Evolutionary conservation across 129 eudicot species (phyloP).

Genomic region (Cynara cardunculus): DNA sequence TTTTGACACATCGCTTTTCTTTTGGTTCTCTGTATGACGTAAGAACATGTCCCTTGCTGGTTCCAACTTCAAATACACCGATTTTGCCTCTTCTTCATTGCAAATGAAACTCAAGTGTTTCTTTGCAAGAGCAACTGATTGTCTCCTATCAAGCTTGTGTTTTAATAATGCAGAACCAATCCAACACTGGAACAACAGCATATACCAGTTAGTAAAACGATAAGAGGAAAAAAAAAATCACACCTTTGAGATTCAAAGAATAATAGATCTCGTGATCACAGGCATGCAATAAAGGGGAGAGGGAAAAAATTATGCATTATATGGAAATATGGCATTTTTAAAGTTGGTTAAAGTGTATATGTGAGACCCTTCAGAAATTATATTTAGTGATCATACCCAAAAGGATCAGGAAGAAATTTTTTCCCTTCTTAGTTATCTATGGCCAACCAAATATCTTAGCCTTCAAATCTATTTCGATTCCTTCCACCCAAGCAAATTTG

Average conservation of each 20-base stretch:
- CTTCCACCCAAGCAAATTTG: neutral
- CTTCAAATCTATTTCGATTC: neutral
- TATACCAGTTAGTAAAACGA: constrained; percentile 12
- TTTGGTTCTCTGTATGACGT: constrained; percentile 17
- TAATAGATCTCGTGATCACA: neutral
- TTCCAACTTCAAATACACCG: constrained; percentile 48
- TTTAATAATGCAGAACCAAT: constrained; percentile 54
- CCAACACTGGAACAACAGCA: constrained; percentile 75
- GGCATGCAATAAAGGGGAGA: neutral
- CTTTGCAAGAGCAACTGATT: constrained; percentile 52
- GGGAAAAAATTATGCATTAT: neutral
- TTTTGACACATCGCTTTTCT: constrained; percentile 18
- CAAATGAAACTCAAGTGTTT: constrained; percentile 52
- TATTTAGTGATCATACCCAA: neutral
- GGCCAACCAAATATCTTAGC: neutral
- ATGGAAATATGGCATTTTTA: neutral
- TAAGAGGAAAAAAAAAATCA: neutral
- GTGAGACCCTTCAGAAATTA: neutral
- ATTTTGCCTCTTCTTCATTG: constrained; percentile 49
- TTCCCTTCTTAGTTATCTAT: neutral
- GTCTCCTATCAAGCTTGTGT: constrained; percentile 59
- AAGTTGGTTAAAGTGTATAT: neutral
- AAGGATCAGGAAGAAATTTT: neutral
- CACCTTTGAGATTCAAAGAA: neutral
- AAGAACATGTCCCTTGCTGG: constrained; percentile 49